Evolutionary conservation across 208 protist genomes (phyloP), one percentile per base, ranked within the genome.

Genomic region (Acanthamoeba healyi): DNA sequence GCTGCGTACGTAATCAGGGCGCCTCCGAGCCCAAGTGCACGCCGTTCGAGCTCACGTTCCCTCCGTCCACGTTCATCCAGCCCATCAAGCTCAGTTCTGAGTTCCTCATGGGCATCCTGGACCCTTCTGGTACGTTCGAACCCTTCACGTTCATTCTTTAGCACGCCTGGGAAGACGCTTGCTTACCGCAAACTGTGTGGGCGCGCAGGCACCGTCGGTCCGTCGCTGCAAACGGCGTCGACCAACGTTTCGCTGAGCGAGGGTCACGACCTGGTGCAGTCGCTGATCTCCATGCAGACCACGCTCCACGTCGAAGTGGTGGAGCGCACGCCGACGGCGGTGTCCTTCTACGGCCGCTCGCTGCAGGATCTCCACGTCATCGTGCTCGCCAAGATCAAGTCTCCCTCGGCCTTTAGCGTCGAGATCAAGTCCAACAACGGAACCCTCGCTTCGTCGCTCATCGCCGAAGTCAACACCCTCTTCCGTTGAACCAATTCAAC

Each of bases 301-400:
- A 42, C 49, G 49, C 49, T 88, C 17, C 44, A 61, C 81, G 81
- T 88, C 7, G 81, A 49, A 42, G 49, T 88, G 32, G 81, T 63
- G 36, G 81, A 88, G 81, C 29, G 49, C 32, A 49, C n/a, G 32
- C 49, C 81, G 19, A 63, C 51, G 44, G 81, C 44, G 24, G 81
- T 61, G 38, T 88, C 81, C 49, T 88, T 88, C 81, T 88, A 88
- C 40, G 81, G 79, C 38, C 79, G 79, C 51, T 88, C 79, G 32
- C 3, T 88, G 79, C 44, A 49, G 79, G 79, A 58, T 7, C 42
- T 44, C 24, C 79, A 88, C 79, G 79, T 88, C 22, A 58, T 88
- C 51, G 79, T 88, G 42, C 40, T 88, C 22, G 79, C 51, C 46
- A 88, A 88, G 79, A 49, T 88, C 44, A 49, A 88, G 79, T 58